These are phyloP conservation scores for Saccharomycopsis selenospora DNA, from an alignment of 805 yeast genomes.

Conservation along the genomic window DNA sequence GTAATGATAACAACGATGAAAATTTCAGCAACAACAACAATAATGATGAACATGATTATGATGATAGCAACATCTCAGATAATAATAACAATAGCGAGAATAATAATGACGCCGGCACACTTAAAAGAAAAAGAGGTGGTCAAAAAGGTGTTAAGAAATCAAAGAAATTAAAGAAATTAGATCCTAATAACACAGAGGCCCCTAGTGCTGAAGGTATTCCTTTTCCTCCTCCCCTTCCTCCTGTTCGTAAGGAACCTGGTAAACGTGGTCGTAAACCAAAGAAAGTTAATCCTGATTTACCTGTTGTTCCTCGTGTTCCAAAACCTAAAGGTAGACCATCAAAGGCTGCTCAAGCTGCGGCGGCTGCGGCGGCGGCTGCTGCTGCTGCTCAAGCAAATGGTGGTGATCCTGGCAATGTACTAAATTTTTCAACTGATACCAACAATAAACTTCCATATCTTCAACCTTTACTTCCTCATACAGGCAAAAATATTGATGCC, in stretches of 20 bases:
- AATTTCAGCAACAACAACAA: not conserved
- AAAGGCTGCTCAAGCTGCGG: not conserved
- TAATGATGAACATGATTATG: not conserved
- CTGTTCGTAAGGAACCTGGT: not conserved
- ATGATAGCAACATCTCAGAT: not conserved
- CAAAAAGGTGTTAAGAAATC: not conserved
- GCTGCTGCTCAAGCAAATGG: not conserved
- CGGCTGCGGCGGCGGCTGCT: not conserved
- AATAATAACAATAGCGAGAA: not conserved
- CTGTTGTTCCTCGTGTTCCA: not conserved
- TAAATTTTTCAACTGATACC: not conserved
- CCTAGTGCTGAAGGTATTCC: not conserved
- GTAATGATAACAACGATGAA: not conserved
- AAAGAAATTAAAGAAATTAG: not conserved
- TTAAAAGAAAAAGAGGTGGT: not conserved
- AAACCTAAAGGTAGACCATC: not conserved
- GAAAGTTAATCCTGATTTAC: not conserved
- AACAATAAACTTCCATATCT: not conserved
- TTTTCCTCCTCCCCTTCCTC: not conserved
- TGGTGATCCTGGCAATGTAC: not conserved
- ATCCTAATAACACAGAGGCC: not conserved
- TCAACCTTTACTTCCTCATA: not conserved
- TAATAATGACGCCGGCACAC: not conserved
- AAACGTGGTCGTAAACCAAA: conserved; percentile 1
- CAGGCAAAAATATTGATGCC: not conserved